Base-by-base conservation (phyloP, 129 eudicot genomes). In the Flaveria brownii region DNA sequence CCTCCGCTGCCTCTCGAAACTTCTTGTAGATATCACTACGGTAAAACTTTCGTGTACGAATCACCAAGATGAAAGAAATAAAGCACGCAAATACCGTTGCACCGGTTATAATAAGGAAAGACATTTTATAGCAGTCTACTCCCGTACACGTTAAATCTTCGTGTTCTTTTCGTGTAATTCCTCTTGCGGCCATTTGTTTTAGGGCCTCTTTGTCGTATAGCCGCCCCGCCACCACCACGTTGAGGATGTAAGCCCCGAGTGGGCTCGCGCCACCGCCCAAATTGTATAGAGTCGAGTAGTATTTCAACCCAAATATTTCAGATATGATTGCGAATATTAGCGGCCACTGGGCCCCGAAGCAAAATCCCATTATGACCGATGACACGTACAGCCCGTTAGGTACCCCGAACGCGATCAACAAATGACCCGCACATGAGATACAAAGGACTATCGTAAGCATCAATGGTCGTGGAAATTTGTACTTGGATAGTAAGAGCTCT, bases 291-390 rank as follows among this genome's bases (percentile, higher is more conserved):
- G 97, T 93, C 0, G 98, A 88, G 79, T 90, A 93, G 68, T 88
- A 87, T 43, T 85, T 93, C 5, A 90, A 78, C 6, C 98, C 98
- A 55, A 93, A 93, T 13, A 93, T 13, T 56, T 93, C 98, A 0
- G 98, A 93, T 15, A 93, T 90, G 30, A 90, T 90, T 0, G 98
- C 90, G 20, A 85, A 90, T 17, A 90, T 81, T 23, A 93, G 25
- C 1, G 98, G 95, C 97, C 97, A 90, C 72, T 86, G 92, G 2
- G 98, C 98, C 42, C 98, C 98, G 57, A 93, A 90, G 84, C 95
- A 90, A 43, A 93, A 90, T 14, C 98, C 98, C 80, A 85, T 83
- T 2, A 93, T 78, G 72, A 90, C 79, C 0, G 98, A 93, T 0
- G 97, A 87, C 2, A 84, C 71, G 42, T 93, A 90, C 1, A 93